Evolutionary conservation across 306 rosid species (phyloP), one percentile per base, ranked within the genome.

Genomic region (Quercus engelmannii): DNA sequence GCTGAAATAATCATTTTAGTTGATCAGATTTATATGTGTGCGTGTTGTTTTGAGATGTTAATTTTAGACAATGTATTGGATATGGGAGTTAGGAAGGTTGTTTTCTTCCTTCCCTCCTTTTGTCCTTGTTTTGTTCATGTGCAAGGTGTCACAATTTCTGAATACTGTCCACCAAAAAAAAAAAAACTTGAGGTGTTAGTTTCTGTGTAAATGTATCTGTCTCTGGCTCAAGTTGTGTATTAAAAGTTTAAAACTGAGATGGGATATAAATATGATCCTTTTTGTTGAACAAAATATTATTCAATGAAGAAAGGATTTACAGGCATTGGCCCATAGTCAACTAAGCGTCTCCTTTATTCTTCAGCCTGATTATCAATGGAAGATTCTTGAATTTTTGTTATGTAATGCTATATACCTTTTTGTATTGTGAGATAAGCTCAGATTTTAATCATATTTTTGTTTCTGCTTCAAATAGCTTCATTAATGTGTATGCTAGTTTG

Each of bases 221-320:
- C 71, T 7, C 11, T 76, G 70, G 71, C 49, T 85, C 74, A 20
- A n/a, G 43, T 65, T 25, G 65, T 38, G 64, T 71, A 18, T 75
- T 31, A 57, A 76, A 56, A 68, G 69, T 59, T 75, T 52, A 57
- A 76, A 56, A 68, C 74, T 59, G 58, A n/a, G 75, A 59, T 56
- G 31, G 15, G 70, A 35, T 23, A 62, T 62, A 19, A 70, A 54
- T 64, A 12, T 49, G 54, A 49, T 49, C 17, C 54, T 62, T 62
- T 43, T 31, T 57, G 64, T 51, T 20, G 55, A 17, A 56, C 31
- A 64, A 6, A 15, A 35, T 68, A 10, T 11, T 9, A 13, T 68
- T n/a, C 72, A 35, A 8, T 67, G 51, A 35, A 67, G 49, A 35
- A 35, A 8, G 21, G 35, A 67, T 33, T 67, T 62, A 38, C 28